Evolutionary conservation across 2,329 filamentous ascomycete species (phyloP).

Genomic region (Ophiostoma ips): DNA sequence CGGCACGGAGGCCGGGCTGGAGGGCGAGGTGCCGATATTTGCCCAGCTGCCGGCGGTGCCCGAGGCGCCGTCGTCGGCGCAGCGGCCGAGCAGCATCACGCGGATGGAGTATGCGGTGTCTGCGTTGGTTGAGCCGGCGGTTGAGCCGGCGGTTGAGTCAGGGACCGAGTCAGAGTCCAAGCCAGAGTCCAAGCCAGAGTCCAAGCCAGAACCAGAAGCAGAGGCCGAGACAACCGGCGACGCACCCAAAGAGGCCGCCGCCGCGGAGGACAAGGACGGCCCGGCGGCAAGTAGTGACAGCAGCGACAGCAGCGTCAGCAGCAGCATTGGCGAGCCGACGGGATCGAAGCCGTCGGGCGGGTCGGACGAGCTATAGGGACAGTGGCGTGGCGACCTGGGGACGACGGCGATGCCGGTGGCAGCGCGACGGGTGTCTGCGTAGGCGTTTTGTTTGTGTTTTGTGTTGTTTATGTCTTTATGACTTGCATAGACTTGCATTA

Average conservation of each 20-base stretch:
- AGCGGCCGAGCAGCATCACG: neutral
- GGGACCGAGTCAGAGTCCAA: too few species aligned
- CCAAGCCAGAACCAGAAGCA: neutral
- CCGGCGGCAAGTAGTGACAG: neutral
- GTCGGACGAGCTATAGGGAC: neutral
- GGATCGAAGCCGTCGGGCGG: neutral
- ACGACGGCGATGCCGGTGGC: neutral
- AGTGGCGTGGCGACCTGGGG: neutral
- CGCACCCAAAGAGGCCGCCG: neutral
- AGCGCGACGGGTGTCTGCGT: too few species aligned
- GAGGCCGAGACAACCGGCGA: neutral
- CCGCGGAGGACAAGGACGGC: neutral
- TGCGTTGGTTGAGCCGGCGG: neutral
- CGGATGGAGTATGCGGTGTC: neutral
- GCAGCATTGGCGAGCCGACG: neutral
- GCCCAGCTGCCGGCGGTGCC: neutral
- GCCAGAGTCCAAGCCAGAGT: too few species aligned
- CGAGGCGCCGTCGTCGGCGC: neutral
- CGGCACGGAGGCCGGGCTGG: neutral
- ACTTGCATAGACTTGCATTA: too few species aligned
- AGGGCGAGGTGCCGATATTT: neutral
- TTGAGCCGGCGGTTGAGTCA: neutral
- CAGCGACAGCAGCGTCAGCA: neutral
- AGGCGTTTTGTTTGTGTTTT: too few species aligned
- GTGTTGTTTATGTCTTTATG: too few species aligned